Evolutionary conservation across 2,329 filamentous ascomycete genomes (phyloP).

Genomic region (Phialophora verrucosa): DNA sequence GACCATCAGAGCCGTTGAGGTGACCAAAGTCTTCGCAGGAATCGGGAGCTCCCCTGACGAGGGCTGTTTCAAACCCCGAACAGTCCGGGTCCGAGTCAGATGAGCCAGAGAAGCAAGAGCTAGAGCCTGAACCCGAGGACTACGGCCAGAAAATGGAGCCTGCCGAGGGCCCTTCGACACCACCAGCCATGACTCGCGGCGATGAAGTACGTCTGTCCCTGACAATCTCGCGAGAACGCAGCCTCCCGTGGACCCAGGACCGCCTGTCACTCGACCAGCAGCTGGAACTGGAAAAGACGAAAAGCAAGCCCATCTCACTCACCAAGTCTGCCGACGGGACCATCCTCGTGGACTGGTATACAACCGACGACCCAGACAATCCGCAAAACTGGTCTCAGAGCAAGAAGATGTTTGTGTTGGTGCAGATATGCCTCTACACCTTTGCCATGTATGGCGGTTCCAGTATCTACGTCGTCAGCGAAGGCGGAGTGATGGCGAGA

Average conservation of each 20-base stretch:
- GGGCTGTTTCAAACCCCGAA: background rate
- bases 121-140: background rate
- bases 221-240: conserved; percentile 11
- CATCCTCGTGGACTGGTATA: conserved; percentile 37
- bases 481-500: conserved; percentile 29
- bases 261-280: conserved; percentile 45
- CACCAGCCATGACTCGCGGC: background rate
- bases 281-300: conserved; percentile 37
- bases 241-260: conserved; percentile 34
- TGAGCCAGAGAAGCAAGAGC: background rate
- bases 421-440: conserved; percentile 38
- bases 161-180: background rate
- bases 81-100: conserved; percentile 2
- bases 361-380: conserved; percentile 39
- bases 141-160: background rate
- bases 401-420: conserved; percentile 35
- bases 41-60: conserved; percentile 1
- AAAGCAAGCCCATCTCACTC: conserved; percentile 42
- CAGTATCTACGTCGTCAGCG: conserved; percentile 37
- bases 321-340: conserved; percentile 43
- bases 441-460: conserved; percentile 36
- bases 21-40: background rate
- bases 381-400: conserved; percentile 40
- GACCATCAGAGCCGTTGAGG: background rate
- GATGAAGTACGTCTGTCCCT: background rate